phyloP scores from a whole-genome alignment of 148 eudicot genomes.

The Vaccinium darrowii region DNA sequence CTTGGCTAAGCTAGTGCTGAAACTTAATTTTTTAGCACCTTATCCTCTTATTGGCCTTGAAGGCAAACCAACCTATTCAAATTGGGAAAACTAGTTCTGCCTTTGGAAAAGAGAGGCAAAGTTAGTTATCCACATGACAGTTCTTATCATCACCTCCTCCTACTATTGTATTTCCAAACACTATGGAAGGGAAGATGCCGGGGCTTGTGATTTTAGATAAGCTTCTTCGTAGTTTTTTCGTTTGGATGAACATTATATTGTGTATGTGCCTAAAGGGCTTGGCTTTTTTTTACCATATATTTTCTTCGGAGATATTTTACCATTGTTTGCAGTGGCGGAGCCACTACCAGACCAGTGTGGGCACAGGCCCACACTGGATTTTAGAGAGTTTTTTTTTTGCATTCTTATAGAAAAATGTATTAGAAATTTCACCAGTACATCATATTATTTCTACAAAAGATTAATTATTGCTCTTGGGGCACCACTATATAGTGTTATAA shows the following conservation, averaged over 20 bases:
- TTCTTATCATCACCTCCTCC: background rate
- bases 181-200: background rate
- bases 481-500: too few relatives aligned
- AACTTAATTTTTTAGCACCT: background rate
- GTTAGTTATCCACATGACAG: background rate
- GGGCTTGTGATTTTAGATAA: background rate
- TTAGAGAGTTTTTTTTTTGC: too few relatives aligned
- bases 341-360: too few relatives aligned
- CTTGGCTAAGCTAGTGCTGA: background rate
- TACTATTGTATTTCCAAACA: background rate
- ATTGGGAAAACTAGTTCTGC: background rate
- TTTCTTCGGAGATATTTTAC: background rate
- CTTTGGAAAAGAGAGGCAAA: background rate
- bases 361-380: too few relatives aligned
- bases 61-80: background rate
- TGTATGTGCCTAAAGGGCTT: background rate
- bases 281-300: constrained; percentile 6
- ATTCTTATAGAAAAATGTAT: too few relatives aligned
- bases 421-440: too few relatives aligned
- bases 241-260: background rate
- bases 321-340: too few relatives aligned
- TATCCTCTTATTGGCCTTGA: background rate
- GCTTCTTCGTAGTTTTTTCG: background rate
- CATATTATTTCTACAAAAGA: too few relatives aligned
- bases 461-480: too few relatives aligned